Conservation (phyloP, 208 protist genomes). For the Trypanosoma congolense region DNA sequence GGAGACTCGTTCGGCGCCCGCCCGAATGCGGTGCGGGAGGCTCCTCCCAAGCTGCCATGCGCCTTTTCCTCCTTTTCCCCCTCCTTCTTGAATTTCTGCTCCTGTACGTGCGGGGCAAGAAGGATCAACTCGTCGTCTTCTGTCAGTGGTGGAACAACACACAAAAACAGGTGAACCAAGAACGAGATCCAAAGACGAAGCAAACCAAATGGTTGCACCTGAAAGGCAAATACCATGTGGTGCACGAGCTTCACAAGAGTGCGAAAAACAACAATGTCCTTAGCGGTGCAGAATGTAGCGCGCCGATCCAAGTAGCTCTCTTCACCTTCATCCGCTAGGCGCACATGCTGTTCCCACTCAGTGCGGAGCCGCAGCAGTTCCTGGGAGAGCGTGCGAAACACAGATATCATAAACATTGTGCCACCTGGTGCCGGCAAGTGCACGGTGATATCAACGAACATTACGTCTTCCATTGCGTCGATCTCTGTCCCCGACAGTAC, state of each 20-base stretch:
- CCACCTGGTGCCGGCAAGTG: slow-evolving; percentile 47
- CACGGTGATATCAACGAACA: slow-evolving; percentile 28
- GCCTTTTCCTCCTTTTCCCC: not conserved
- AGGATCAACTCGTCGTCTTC: slow-evolving; percentile 43
- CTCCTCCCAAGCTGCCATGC: not conserved
- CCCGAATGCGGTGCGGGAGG: not conserved
- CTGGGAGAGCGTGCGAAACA: slow-evolving; percentile 43
- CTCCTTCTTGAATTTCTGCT: slow-evolving; percentile 17
- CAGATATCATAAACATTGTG: slow-evolving; percentile 46
- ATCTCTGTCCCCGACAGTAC: not conserved
- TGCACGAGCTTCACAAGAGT: slow-evolving; percentile 44
- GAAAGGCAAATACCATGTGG: slow-evolving; percentile 53
- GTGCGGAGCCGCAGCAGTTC: slow-evolving; percentile 36
- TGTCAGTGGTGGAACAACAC: slow-evolving; percentile 50
- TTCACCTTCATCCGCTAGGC: slow-evolving; percentile 25
- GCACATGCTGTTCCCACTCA: slow-evolving; percentile 52
- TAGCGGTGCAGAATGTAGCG: slow-evolving; percentile 54
- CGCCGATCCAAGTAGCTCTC: slow-evolving; percentile 32
- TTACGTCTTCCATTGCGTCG: slow-evolving; percentile 18
- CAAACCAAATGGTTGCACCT: slow-evolving; percentile 41
- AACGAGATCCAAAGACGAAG: slow-evolving; percentile 70
- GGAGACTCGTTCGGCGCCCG: slow-evolving; percentile 30
- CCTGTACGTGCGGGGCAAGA: slow-evolving; percentile 35
- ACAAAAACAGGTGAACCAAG: slow-evolving; percentile 57
- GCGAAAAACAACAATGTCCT: slow-evolving; percentile 46